Evolutionary conservation across 1,139 yeast genomes (phyloP), one percentile per base, ranked within the genome.

Genomic region (Kurtzmaniella quercitrusa): DNA sequence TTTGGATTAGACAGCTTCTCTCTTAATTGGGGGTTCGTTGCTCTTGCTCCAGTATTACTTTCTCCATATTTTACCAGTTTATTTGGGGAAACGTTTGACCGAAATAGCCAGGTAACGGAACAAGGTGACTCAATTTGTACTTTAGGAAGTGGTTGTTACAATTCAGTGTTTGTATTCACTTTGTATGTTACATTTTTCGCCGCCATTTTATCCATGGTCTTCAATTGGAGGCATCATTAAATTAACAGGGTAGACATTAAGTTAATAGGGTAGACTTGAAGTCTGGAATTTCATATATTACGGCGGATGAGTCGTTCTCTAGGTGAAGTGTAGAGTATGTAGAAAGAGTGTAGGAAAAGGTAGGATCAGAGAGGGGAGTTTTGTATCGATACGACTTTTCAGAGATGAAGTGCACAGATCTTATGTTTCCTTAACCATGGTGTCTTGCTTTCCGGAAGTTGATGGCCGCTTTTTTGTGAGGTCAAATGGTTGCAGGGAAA

Each of bases 1-100:
- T 80, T 79, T 60, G 85, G 85, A 1, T 70, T 79, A 65, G 69
- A 66, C 9, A 68, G 69, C 41, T 79, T 77, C 52, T 74, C 82
- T 1, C 72, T 68, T 47, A 77, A 79, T 46, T 80, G 83, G 83
- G 85, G 85, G 1, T 56, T 78, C 25, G 70, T 78, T 27, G 72
- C 75, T 17, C 53, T 78, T 41, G 78, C 83, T 0, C 82, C 85
- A 1, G 70, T 79, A 8, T 21, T 75, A 1, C 81, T 84, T 1
- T 73, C 78, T 39, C 70, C 68, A 49, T 64, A 70, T 45, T 69
- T 79, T 49, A 79, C 81, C 17, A 66, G 67, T 34, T 57, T 73
- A 38, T 79, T 80, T 59, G 85, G 85, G 2, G 54, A 60, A 34
- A 67, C 71, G 15, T 80, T 75, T 54, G 85, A 80, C 53, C 59